Base-by-base conservation (phyloP, 768 basidiomycete species). In the Trametes coccinea region DNA sequence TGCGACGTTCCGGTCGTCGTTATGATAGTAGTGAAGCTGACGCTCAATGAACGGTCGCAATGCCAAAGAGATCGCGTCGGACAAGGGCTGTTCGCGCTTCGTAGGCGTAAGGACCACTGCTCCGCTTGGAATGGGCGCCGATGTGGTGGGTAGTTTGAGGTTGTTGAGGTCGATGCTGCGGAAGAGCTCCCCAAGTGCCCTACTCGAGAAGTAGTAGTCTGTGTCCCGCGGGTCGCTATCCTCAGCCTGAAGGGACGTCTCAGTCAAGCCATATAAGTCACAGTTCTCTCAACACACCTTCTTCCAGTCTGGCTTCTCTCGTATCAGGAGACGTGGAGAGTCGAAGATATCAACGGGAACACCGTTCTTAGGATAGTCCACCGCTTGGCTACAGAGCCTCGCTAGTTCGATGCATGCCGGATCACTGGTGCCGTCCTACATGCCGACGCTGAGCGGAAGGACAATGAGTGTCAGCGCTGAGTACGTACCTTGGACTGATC, bases 291-390 rank as follows among this genome's bases (percentile, higher is more conserved):
- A 9, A 45, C 66, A 30, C 30, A 66, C 67, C 64, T 80, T 81
- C 60, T 90, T 84, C 91, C 91, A 93, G 70, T 93, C 91, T 0
- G 91, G 91, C 67, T 88, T 92, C 70, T 81, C 84, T 16, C 79
- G 78, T 47, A 90, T 89, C 14, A 89, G 75, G 0, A 76, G 70
- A 10, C 74, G 71, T 3, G 91, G 90, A 33, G 89, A 66, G 11
- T 66, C 62, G 41, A 68, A 61, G 17, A 88, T 75, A 51, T 86
- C 75, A 29, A 90, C 87, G 2, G 84, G 81, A 40, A 82, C 82
- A 8, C 90, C 91, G 63, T 87, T 86, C 74, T 92, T 93, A 0
- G 89, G 85, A 70, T 90, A 93, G 67, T 92, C 91, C 4, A 93
- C 90, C 0, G 90, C 90, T 78, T 83, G 69, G 61, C 72, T 79